phyloP scores from a whole-genome alignment of 352 stramenopile genomes.

The Globisporangium megalacanthum region DNA sequence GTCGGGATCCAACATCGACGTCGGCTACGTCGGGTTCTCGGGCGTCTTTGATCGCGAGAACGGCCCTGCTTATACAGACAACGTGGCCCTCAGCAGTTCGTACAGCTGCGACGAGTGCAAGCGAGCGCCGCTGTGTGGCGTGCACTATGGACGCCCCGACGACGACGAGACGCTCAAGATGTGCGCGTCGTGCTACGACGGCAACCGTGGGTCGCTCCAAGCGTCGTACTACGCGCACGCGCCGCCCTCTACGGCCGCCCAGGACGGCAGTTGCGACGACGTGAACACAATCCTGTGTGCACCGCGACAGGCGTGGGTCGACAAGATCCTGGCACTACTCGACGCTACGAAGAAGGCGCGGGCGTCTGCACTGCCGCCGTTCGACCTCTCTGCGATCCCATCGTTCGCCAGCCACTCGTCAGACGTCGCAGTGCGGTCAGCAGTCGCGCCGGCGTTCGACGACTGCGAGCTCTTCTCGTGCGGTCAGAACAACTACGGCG shows the following conservation, averaged over 20 bases:
- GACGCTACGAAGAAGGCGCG: slow-evolving; percentile 33
- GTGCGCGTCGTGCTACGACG: slow-evolving; percentile 74
- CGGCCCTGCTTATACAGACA: slow-evolving; percentile 73
- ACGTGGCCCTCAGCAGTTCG: slow-evolving; percentile 12
- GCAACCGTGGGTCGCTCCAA: slow-evolving; percentile 57
- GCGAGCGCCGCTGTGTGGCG: slow-evolving; percentile 22
- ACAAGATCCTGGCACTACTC: slow-evolving; percentile 39
- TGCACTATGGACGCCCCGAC: slow-evolving; percentile 50
- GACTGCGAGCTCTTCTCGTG: slow-evolving; percentile 86
- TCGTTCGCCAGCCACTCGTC: neutral
- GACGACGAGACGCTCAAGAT: slow-evolving; percentile 57
- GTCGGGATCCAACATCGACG: slow-evolving; percentile 73
- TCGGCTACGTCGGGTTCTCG: slow-evolving; percentile 77
- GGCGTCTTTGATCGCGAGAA: slow-evolving; percentile 78
- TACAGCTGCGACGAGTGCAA: slow-evolving; percentile 71
- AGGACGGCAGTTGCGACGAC: slow-evolving; percentile 26
- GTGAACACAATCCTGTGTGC: slow-evolving; percentile 37
- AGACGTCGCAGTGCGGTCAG: slow-evolving; percentile 7
- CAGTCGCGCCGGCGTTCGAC: slow-evolving; percentile 39
- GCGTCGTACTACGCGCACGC: slow-evolving; percentile 41
- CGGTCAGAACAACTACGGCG: slow-evolving; percentile 87
- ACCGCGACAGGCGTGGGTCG: slow-evolving; percentile 40
- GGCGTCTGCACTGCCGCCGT: neutral
- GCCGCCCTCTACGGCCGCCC: slow-evolving; percentile 22
- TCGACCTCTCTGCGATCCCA: neutral